Evolutionary conservation across 2,329 filamentous ascomycete species (phyloP).

Genomic region (Diplodia mutila): DNA sequence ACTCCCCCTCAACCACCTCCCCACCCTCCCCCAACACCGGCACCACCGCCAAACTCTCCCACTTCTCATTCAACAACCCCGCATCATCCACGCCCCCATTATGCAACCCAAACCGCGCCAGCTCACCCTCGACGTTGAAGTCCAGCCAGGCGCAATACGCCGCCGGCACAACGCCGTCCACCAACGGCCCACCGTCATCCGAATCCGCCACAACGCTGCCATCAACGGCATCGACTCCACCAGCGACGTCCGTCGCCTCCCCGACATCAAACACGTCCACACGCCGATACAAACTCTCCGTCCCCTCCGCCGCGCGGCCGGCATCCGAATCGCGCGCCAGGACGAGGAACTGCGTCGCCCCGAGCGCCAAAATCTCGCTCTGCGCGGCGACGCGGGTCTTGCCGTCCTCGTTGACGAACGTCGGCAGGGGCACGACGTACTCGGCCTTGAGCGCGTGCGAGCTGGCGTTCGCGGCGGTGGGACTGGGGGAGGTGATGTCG

Average conservation of each 20-base stretch:
- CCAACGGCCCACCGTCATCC: slow-evolving; percentile 50
- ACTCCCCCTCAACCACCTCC: slow-evolving; percentile 56
- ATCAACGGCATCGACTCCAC: slow-evolving; percentile 38
- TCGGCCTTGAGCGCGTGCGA: slow-evolving; percentile 63
- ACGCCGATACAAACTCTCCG: slow-evolving; percentile 66
- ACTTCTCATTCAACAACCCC: slow-evolving; percentile 72
- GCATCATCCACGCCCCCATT: slow-evolving; percentile 67
- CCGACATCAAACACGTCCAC: slow-evolving; percentile 70
- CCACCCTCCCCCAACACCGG: slow-evolving; percentile 57
- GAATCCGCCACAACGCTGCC: slow-evolving; percentile 47
- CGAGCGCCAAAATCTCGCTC: slow-evolving; percentile 69
- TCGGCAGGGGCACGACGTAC: slow-evolving; percentile 68
- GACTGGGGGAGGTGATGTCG: slow-evolving; percentile 50
- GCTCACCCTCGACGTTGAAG: slow-evolving; percentile 67
- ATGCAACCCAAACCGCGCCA: slow-evolving; percentile 67
- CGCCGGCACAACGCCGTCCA: slow-evolving; percentile 59
- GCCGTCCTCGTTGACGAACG: slow-evolving; percentile 56
- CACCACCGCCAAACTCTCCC: slow-evolving; percentile 69
- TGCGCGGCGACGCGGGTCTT: slow-evolving; percentile 64
- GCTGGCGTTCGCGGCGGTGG: slow-evolving; percentile 37
- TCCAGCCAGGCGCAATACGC: slow-evolving; percentile 69
- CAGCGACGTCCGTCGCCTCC: slow-evolving; percentile 60
- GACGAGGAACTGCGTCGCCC: slow-evolving; percentile 66
- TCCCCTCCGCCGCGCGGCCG: slow-evolving; percentile 60
- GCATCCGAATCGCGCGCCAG: slow-evolving; percentile 65